These are phyloP conservation scores for Fistulinella prunicolor DNA, from an alignment of 768 basidiomycete genomes.

Conservation along the genomic window DNA sequence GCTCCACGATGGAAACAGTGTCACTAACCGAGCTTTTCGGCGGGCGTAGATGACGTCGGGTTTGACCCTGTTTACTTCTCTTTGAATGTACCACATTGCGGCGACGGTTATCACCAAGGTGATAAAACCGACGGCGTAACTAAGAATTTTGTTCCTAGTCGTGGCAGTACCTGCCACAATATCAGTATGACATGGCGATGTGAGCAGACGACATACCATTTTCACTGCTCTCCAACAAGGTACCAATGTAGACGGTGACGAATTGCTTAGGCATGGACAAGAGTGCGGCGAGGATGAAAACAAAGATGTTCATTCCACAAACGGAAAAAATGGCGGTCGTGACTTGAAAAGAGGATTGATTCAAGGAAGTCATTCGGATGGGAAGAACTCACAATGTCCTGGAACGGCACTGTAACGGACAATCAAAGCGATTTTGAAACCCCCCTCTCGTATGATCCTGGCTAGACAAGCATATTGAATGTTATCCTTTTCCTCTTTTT, in stretches of 20 bases:
- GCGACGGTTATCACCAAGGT: conserved; percentile 69
- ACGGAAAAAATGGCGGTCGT: conserved; percentile 87
- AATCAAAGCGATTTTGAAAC: conserved; percentile 79
- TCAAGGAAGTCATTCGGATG: neutral
- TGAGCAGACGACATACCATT: conserved; percentile 18
- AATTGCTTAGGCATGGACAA: conserved; percentile 89
- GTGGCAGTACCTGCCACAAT: conserved; percentile 18
- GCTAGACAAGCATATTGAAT: conserved; percentile 61
- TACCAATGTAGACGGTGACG: conserved; percentile 88
- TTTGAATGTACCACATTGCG: conserved; percentile 84
- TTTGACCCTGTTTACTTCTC: conserved; percentile 66
- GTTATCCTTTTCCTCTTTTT: conserved; percentile 62
- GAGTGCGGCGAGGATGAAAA: conserved; percentile 76
- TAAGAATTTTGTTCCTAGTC: conserved; percentile 59
- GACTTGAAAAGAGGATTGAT: conserved; percentile 47
- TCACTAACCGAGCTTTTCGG: conserved; percentile 62
- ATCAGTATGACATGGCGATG: conserved; percentile 1
- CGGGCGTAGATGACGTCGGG: conserved; percentile 64
- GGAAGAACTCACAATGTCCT: conserved; percentile 63
- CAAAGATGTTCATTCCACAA: conserved; percentile 80
- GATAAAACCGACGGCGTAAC: conserved; percentile 61
- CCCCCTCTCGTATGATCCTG: conserved; percentile 78
- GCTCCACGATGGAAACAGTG: neutral
- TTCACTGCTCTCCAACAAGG: conserved; percentile 56
- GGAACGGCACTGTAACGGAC: conserved; percentile 82